Evolutionary conservation across 345 rosid genomes (phyloP).

Genomic region (Moringa oleifera): DNA sequence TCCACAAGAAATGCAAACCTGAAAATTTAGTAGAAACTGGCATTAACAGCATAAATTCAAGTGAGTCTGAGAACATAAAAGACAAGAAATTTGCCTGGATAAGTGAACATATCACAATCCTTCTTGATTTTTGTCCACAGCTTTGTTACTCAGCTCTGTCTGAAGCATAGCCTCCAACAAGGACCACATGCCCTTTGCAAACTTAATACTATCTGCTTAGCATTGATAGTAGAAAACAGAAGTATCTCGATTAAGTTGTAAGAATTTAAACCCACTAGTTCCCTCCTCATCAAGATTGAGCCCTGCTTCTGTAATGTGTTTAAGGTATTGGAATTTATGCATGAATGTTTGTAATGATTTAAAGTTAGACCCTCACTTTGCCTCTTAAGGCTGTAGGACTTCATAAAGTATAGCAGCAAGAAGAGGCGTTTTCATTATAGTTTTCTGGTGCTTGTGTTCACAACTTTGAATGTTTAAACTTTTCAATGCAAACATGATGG

Average conservation of each 20-base stretch:
- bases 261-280: neutral
- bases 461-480: too few relatives aligned
- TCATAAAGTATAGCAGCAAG: too few relatives aligned
- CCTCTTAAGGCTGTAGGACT: too few relatives aligned
- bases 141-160: constrained; percentile 20
- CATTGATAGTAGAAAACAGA: too few relatives aligned
- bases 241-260: too few relatives aligned
- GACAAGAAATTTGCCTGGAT: constrained; percentile 12
- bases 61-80: neutral
- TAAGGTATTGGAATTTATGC: too few relatives aligned
- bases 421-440: too few relatives aligned
- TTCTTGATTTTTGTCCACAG: constrained; percentile 25
- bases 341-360: neutral
- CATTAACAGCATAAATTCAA: constrained; percentile 14
- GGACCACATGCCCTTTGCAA: constrained; percentile 29
- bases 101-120: constrained; percentile 2
- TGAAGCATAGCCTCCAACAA: constrained; percentile 20
- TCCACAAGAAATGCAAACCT: too few relatives aligned
- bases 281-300: neutral
- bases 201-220: too few relatives aligned
- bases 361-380: too few relatives aligned
- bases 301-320: neutral
- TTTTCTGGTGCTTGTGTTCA: too few relatives aligned
- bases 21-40: constrained; percentile 1
- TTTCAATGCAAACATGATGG: too few relatives aligned